Evolutionary conservation across 768 basidiomycete genomes (phyloP), one percentile per base, ranked within the genome.

Genomic region (Amanita subjunquillea): DNA sequence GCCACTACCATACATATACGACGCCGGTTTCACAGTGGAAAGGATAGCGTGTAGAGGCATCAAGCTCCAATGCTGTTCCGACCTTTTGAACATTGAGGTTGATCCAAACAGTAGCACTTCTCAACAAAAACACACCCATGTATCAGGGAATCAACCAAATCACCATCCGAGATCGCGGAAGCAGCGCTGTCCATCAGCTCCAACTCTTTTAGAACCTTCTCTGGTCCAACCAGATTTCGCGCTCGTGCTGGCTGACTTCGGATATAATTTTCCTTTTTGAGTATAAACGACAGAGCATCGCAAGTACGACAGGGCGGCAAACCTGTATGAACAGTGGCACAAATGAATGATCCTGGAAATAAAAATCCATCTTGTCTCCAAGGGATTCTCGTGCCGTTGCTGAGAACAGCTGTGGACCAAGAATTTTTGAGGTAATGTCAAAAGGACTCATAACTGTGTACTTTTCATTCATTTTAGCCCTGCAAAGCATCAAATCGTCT

Each of bases 271-370:
- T 99, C 96, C 91, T 91, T 56, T 6, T n/a, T n/a, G 48, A 25
- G 22, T 17, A 43, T 50, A 20, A 50, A 30, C 23, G 17, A 40
- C n/a, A n/a, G 15, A n/a, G 13, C 22, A 17, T 22, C 22, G 48
- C 37, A 17, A 36, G 36, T 25, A 36, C 6, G 20, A 32, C 1
- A 5, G 15, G 34, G 25, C 9, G 15, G 32, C 20, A 23, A 54
- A 91, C 92, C 76, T 96, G 92, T 43, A 98, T 87, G 66, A 99
- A 98, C 30, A 99, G 68, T 0, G 96, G 96, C 45, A 98, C 79
- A 59, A 97, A 92, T 1, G 87, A 82, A 63, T 91, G 89, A 61
- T 99, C 96, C 54, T 96, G 92, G 69, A 97, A 99, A 67, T 98
- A 99, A 55, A 90, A 65, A 50, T 97, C 95, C 73, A 95, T 89